Base-by-base conservation (phyloP, 2,329 filamentous ascomycete genomes). In the Neopestalotiopsis sp. region DNA sequence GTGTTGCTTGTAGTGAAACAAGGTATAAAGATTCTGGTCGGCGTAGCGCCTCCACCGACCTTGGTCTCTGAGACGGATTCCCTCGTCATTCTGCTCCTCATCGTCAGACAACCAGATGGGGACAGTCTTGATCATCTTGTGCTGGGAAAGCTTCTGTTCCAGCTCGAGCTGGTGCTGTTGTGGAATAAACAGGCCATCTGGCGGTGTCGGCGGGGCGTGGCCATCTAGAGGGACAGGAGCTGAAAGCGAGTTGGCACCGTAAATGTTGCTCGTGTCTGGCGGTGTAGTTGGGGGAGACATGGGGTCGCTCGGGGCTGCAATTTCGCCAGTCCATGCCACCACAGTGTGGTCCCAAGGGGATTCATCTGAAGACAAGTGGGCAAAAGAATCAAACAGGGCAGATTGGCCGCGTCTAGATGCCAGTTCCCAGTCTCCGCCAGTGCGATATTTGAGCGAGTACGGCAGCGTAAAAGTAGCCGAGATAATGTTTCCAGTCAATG, bases 1-100 rank as follows among this genome's bases (percentile, higher is more conserved):
- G 77, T 97, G 93, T 77, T 96, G 94, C 82, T 97, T 97, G 86
- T 98, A 98, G 81, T 98, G 95, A 78, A 98, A 94, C 10, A 98
- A 87, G 1, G 94, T 94, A 82, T 97, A 98, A 34, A 98, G 86
- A 75, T 97, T 93, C 77, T 95, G 91, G 82, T 98, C 94, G 17
- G 95, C 94, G 80, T 96, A 98, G 56, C 92, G 89, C 72, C 94
- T 89, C 95, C 96, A 98, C 72, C 94, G 87, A 40, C 86, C 85
- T 82, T 98, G 95, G 74, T 97, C 93, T 74, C 91, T 93, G 72
- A 98, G 84, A 49, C 88, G 84, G 65, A 95, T 88, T 52, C 94
- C 92, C 45, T 92, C 87, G 0, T 89, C 85, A 59, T 81, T 79
- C 6, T 88, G 86, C 72, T 95, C 92, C 24, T 87, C 84, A 73